These are phyloP conservation scores for Leccinum pachyderme DNA, from an alignment of 1,284 basidiomycete species.

Conservation along the genomic window DNA sequence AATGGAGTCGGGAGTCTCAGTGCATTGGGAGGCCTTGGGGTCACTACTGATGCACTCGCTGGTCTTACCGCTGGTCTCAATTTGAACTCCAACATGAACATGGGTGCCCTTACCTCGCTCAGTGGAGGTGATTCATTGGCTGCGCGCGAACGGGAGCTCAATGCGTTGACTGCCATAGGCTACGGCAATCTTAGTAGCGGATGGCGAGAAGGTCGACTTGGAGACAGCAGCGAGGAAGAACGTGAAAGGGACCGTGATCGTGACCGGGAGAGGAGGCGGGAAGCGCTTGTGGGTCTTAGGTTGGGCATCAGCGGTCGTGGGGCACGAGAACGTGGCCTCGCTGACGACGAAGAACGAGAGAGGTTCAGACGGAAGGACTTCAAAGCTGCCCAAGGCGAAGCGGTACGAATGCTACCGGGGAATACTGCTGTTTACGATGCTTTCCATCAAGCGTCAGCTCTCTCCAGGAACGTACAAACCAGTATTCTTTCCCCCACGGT, in stretches of 20 bases:
- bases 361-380: constrained; percentile 53
- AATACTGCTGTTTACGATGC: constrained; percentile 64
- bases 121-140: constrained; percentile 30
- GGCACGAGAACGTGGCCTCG: constrained; percentile 56
- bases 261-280: constrained; percentile 41
- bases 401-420: constrained; percentile 40
- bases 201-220: constrained; percentile 36
- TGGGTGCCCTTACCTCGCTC: constrained; percentile 26
- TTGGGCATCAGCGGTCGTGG: constrained; percentile 43
- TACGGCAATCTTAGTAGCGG: constrained; percentile 38
- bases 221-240: constrained; percentile 36
- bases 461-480: constrained; percentile 25
- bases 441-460: constrained; percentile 63
- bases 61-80: constrained; percentile 31
- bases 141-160: constrained; percentile 50
- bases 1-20: constrained; percentile 27
- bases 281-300: constrained; percentile 41
- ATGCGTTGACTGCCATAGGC: constrained; percentile 48
- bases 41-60: constrained; percentile 34
- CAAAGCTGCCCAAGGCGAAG: constrained; percentile 27
- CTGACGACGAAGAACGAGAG: constrained; percentile 62
- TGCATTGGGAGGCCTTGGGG: constrained; percentile 32
- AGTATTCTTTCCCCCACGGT: constrained; percentile 23
- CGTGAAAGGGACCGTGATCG: constrained; percentile 36
- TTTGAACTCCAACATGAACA: constrained; percentile 28